phyloP scores from a whole-genome alignment of 2,329 filamentous ascomycete species.

The Aspergillus thermomutatus region DNA sequence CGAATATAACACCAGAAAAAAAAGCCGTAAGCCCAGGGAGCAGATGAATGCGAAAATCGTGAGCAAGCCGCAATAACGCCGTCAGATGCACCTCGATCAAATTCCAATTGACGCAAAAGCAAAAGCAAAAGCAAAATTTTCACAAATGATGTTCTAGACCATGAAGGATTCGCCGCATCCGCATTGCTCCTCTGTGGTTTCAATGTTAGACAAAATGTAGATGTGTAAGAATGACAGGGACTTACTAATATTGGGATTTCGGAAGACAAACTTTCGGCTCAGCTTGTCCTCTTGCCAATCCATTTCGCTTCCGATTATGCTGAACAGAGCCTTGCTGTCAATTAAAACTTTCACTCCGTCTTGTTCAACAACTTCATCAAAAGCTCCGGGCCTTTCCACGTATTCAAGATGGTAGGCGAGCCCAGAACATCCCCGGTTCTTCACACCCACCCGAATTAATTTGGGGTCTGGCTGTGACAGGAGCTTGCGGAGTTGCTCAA shows the following conservation, averaged over 20 bases:
- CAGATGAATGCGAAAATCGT: constrained; percentile 7
- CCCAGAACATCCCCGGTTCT: constrained; percentile 90
- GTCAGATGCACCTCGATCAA: constrained; percentile 32
- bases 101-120: constrained; percentile 12
- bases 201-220: constrained; percentile 16
- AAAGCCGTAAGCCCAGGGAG: constrained; percentile 15
- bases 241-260: constrained; percentile 97
- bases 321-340: constrained; percentile 95
- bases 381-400: constrained; percentile 81
- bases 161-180: constrained; percentile 97
- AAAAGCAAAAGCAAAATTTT: constrained; percentile 11
- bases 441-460: constrained; percentile 89
- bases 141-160: constrained; percentile 48
- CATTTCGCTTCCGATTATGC: constrained; percentile 98
- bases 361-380: constrained; percentile 92
- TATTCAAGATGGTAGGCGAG: constrained; percentile 92
- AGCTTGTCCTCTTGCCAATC: constrained; percentile 97
- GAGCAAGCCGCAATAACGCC: constrained; percentile 28
- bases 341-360: constrained; percentile 95
- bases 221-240: constrained; percentile 23
- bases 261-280: constrained; percentile 87
- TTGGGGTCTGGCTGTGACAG: constrained; percentile 85
- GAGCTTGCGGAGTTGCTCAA: constrained; percentile 71
- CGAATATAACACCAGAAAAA: background rate
- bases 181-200: constrained; percentile 81